Evolutionary conservation across 2,329 filamentous ascomycete genomes (phyloP).

Genomic region (Ceratocystis diversiconidia): DNA sequence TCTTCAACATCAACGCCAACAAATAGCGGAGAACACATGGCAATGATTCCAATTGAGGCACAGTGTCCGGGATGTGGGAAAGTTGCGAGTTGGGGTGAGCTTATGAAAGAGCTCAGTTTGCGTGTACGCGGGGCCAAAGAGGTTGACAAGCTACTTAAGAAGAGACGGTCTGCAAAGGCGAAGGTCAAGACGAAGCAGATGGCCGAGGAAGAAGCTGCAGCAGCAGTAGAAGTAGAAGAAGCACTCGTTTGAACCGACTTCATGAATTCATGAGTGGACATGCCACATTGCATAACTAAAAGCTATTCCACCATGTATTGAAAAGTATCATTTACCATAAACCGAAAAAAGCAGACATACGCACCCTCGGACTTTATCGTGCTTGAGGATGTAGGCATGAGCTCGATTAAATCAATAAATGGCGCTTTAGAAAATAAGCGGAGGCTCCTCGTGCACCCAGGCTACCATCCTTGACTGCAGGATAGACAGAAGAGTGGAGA

Average conservation of each 20-base stretch:
- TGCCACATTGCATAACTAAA: too few relatives aligned
- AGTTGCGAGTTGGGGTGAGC: constrained; percentile 53
- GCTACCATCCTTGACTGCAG: background rate
- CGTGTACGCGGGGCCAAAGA: constrained; percentile 57
- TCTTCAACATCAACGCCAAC: constrained; percentile 21
- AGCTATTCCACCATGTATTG: too few relatives aligned
- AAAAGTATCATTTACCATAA: too few relatives aligned
- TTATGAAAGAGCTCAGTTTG: constrained; percentile 72
- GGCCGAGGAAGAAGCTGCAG: background rate
- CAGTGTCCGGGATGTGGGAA: constrained; percentile 55
- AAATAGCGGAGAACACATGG: constrained; percentile 23
- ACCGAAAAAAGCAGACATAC: background rate
- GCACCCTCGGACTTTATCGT: background rate
- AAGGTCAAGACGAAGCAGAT: constrained; percentile 7
- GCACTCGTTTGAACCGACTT: too few relatives aligned
- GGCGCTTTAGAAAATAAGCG: background rate
- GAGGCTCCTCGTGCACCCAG: background rate
- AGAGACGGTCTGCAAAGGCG: constrained; percentile 25
- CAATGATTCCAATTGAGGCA: constrained; percentile 53
- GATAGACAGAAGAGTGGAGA: background rate
- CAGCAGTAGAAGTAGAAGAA: too few relatives aligned
- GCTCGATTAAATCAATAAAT: constrained; percentile 2
- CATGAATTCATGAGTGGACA: too few relatives aligned
- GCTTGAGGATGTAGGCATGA: background rate
- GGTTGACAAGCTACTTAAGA: constrained; percentile 52